phyloP scores from a whole-genome alignment of 1,284 basidiomycete species.

The Malassezia furfur region DNA sequence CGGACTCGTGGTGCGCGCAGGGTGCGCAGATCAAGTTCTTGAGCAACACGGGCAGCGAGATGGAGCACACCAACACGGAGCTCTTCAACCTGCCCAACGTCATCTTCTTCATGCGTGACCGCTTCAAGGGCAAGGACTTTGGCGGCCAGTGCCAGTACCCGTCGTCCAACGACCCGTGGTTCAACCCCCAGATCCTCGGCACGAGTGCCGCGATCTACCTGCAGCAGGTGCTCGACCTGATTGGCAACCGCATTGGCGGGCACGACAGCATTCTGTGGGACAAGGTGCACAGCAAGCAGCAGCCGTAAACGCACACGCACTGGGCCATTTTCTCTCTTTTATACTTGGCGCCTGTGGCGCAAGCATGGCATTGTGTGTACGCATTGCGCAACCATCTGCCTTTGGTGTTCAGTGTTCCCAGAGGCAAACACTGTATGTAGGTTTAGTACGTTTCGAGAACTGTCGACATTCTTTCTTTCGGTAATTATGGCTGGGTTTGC shows the following conservation, averaged over 20 bases:
- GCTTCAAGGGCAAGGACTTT: slow-evolving; percentile 9
- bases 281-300: slow-evolving; percentile 5
- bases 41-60: slow-evolving; percentile 3
- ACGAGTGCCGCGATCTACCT: neutral
- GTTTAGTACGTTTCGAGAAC: too few relatives aligned
- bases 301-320: neutral
- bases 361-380: too few relatives aligned
- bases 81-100: slow-evolving; percentile 11
- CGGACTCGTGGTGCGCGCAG: slow-evolving; percentile 11
- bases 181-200: neutral
- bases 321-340: neutral
- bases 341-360: neutral
- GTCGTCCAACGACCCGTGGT: slow-evolving; percentile 1
- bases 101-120: slow-evolving; percentile 13
- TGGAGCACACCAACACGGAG: slow-evolving; percentile 13
- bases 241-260: slow-evolving; percentile 14
- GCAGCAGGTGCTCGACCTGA: slow-evolving; percentile 10
- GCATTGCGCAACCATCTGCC: too few relatives aligned
- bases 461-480: too few relatives aligned
- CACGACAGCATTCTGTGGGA: slow-evolving; percentile 3
- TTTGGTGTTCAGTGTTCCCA: too few relatives aligned
- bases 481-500: neutral
- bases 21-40: slow-evolving; percentile 10
- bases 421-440: too few relatives aligned
- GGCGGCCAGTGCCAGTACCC: slow-evolving; percentile 1